Conservation (phyloP, 257 asterid genomes). For the Solanum sejunctum region DNA sequence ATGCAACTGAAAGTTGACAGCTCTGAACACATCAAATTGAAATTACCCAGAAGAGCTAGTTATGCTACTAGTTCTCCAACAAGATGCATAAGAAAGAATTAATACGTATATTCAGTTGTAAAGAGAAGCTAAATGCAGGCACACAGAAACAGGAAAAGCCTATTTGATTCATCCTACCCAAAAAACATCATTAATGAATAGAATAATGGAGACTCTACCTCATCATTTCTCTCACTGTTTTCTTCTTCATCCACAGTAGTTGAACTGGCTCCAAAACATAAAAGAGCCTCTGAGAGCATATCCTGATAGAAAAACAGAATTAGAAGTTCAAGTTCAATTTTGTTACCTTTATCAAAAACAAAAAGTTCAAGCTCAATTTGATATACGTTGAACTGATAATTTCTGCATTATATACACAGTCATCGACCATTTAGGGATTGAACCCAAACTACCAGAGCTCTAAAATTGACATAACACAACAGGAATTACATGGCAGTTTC, state of each 20-base stretch:
- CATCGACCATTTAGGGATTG: background rate
- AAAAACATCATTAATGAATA: background rate
- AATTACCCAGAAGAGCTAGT: background rate
- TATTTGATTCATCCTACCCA: background rate
- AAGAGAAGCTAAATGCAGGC: background rate
- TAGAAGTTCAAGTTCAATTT: background rate
- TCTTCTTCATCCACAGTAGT: conserved; percentile 52
- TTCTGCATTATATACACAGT: background rate
- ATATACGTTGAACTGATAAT: background rate
- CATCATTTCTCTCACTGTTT: conserved; percentile 10
- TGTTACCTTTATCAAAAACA: too few species aligned
- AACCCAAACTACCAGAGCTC: background rate
- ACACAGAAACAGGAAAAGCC: background rate
- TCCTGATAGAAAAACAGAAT: conserved; percentile 25
- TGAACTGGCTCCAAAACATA: conserved; percentile 90
- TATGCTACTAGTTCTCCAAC: background rate
- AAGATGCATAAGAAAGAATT: background rate
- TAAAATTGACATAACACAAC: background rate
- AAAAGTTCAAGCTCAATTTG: background rate
- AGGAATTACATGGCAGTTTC: background rate
- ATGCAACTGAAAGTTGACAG: background rate
- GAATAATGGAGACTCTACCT: conserved; percentile 20
- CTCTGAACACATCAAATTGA: background rate
- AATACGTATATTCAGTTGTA: background rate
- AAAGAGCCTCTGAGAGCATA: conserved; percentile 63